Base-by-base conservation (phyloP, 2,329 filamentous ascomycete genomes). In the Fusarium decemcellulare region DNA sequence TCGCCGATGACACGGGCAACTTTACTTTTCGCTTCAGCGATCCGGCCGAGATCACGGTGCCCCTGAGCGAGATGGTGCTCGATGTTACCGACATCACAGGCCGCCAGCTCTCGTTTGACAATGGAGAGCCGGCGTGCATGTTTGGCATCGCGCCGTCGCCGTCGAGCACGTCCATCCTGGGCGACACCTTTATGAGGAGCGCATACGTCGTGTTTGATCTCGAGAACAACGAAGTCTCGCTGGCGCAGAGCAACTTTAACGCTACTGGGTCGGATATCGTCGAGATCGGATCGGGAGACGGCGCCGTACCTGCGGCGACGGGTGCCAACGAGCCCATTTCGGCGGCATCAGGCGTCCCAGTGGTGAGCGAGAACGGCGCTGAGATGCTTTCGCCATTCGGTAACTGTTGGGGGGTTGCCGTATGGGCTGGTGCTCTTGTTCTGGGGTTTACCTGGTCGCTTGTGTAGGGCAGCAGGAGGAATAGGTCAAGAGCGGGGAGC, bases 191-290 rank as follows among this genome's bases (percentile, higher is more conserved):
- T 77, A 82, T 94, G 58, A 85, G 92, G 50, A 91, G 90, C 37
- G 92, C 92, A 0, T 94, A 94, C 71, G 86, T 93, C 14, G 92
- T 94, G 11, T 94, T 92, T 76, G 91, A 94, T 76, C 82, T 93
- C 23, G 87, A 84, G 30, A 93, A 92, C 77, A 90, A 93, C 76
- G 84, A 92, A 79, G 90, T 94, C 69, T 91, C 89, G 2, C 80
- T 94, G 34, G 92, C 91, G 2, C 88, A 91, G 77, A 91, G 91
- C 16, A 86, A 84, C 53, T 90, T 89, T 78, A 88, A 92, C 74
- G 81, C 85, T 5, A 75, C 71, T 0, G 51, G 56, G 6, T 82
- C 82, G 6, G 83, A 83, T 51, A 78, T 92, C 15, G 69, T 84
- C 37, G 88, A 91, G 79, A 91, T 92, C 60, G 79, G 79, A 23